These are phyloP conservation scores for Nitzschia putrida DNA, from an alignment of 108 stramenopile species.

Conservation along the genomic window DNA sequence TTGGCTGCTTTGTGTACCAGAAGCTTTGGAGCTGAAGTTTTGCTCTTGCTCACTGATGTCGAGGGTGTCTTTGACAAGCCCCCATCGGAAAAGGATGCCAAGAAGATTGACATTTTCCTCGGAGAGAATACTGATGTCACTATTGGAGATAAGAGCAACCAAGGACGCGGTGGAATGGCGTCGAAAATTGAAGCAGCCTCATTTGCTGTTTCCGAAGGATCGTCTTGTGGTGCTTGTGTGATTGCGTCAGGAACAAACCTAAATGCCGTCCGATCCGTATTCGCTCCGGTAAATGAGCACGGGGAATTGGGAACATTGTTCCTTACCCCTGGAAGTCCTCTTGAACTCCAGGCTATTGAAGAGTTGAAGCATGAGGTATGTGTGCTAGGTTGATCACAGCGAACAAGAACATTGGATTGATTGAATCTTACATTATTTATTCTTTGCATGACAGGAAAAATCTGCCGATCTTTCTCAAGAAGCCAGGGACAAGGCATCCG, in stretches of 20 bases:
- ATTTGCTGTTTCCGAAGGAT: slow-evolving; percentile 74
- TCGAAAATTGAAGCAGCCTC: slow-evolving; percentile 92
- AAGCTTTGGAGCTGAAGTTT: slow-evolving; percentile 80
- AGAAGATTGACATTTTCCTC: slow-evolving; percentile 61
- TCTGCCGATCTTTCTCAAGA: slow-evolving; percentile 54
- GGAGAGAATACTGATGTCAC: slow-evolving; percentile 56
- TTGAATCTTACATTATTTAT: too few species aligned
- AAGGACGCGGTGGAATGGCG: slow-evolving; percentile 90
- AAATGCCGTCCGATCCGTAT: slow-evolving; percentile 74
- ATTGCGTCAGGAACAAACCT: slow-evolving; percentile 85
- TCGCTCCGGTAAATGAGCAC: slow-evolving; percentile 44
- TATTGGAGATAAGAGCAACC: slow-evolving; percentile 88
- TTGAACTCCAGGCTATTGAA: slow-evolving; percentile 72
- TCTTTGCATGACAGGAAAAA: neutral
- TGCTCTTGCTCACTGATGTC: slow-evolving; percentile 93
- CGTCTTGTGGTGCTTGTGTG: slow-evolving; percentile 76
- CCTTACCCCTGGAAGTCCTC: slow-evolving; percentile 66
- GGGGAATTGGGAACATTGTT: slow-evolving; percentile 74
- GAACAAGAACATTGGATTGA: too few species aligned
- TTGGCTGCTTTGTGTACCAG: slow-evolving; percentile 90
- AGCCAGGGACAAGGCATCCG: slow-evolving; percentile 61
- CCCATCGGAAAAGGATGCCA: slow-evolving; percentile 76
- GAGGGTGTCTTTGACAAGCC: slow-evolving; percentile 92
- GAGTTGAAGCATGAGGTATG: slow-evolving; percentile 43
- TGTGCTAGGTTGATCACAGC: neutral